phyloP scores from a whole-genome alignment of 2,329 filamentous ascomycete genomes.

The Pseudogymnoascus destructans region DNA sequence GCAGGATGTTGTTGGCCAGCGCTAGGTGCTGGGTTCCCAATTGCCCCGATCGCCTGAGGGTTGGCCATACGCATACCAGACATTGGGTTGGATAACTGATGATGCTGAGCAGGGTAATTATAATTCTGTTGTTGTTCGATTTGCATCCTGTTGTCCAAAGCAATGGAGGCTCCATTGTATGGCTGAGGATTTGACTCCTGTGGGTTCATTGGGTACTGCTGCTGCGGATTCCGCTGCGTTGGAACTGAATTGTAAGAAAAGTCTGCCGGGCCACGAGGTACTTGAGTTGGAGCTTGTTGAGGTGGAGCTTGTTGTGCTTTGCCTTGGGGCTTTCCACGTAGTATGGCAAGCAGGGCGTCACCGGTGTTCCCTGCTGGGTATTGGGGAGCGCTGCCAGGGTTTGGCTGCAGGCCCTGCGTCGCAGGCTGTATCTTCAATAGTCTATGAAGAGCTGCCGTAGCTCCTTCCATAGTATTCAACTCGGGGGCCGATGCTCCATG shows the following conservation, averaged over 20 bases:
- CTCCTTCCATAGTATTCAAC: conserved; percentile 35
- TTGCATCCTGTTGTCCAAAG: conserved; percentile 1
- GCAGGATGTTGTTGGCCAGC: not conserved
- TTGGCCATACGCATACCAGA: not conserved
- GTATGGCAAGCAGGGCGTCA: conserved; percentile 41
- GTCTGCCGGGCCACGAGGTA: not conserved
- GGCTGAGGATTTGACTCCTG: not conserved
- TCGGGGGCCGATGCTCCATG: conserved; percentile 14
- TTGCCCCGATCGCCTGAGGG: not conserved
- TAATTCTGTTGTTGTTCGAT: not conserved
- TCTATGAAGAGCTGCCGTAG: conserved; percentile 37
- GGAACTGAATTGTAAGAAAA: not conserved
- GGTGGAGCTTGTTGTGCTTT: conserved; percentile 12
- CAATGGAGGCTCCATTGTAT: not conserved
- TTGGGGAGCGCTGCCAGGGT: conserved; percentile 11
- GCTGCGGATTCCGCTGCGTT: not conserved
- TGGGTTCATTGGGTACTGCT: not conserved
- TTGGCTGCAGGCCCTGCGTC: conserved; percentile 35
- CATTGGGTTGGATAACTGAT: not conserved
- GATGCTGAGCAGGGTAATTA: conserved; percentile 1
- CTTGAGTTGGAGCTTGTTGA: conserved; percentile 11
- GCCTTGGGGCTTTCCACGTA: conserved; percentile 26
- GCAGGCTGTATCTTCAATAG: conserved; percentile 43
- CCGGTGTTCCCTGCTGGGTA: conserved; percentile 24
- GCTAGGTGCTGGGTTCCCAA: not conserved